Base-by-base conservation (phyloP, 495 filamentous ascomycete genomes). In the Aspergillus kassunensis region DNA sequence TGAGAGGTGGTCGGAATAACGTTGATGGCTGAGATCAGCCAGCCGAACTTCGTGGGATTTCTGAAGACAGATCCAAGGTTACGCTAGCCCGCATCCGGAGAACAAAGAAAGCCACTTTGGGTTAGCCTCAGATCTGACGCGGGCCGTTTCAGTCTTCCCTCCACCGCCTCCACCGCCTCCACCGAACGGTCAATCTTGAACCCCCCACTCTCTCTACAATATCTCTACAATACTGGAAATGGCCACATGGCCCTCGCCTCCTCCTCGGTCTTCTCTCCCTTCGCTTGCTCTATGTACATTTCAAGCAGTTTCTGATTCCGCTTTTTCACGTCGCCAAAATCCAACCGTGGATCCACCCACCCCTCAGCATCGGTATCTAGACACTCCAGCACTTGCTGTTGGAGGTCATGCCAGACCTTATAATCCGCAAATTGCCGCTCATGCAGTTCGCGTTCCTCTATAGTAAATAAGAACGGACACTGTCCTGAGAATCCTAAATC, bases 311-410 rank as follows among this genome's bases (percentile, higher is more conserved):
- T 11, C 9, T 33, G 3, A 33, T 27, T 27, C 24, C 24, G 24
- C 24, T 9, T 27, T 27, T 9, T 27, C 24, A 27, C 24, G 4
- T 27, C 24, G 4, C 4, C 24, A 27, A 4, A 27, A 4, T 27
- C 24, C 24, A 27, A 27, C 24, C 24, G 24, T 9, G 24, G 24
- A 27, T 27, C 24, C 24, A 68, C 43, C 66, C 66, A 74, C 2
- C 66, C 69, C 44, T 74, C 69, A 2, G 61, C 62, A 61, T 74
- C 66, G 27, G 68, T 72, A 47, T 66, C 57, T n/a, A 74, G 63
- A 44, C 45, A 62, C 49, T 69, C 63, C 47, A 54, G 27, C 7
- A 60, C 63, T 30, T 71, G 61, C n/a, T 56, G 50, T 46, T 60
- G 59, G 24, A 67, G 48, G 24, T 64, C 54, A 50, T 69, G 35